Evolutionary conservation across 192 early-diverging fungal genomes (phyloP).

Genomic region (Dispira simplex): DNA sequence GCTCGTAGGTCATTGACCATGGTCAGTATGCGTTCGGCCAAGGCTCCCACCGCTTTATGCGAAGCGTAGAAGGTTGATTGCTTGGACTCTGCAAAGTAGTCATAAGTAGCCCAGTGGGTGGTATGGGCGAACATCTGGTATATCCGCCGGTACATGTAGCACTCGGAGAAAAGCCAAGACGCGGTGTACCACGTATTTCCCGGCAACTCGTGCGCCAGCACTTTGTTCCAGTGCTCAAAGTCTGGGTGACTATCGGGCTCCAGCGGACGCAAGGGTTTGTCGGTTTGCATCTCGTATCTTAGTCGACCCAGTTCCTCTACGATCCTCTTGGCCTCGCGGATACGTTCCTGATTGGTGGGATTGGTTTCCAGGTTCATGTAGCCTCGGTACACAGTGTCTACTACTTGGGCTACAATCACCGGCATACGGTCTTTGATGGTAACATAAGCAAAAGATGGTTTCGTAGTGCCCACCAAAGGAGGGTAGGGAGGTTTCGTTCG

Average conservation of each 20-base stretch:
- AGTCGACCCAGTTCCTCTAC: constrained; percentile 45
- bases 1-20: constrained; percentile 12
- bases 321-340: constrained; percentile 47
- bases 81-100: constrained; percentile 61
- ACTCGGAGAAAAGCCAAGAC: constrained; percentile 73
- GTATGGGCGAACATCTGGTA: constrained; percentile 38
- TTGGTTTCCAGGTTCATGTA: constrained; percentile 19
- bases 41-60: constrained; percentile 38
- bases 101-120: constrained; percentile 44
- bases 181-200: constrained; percentile 51
- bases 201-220: constrained; percentile 33
- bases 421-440: constrained; percentile 66
- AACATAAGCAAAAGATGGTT: constrained; percentile 57
- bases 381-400: constrained; percentile 53
- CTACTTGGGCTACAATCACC: constrained; percentile 63
- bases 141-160: constrained; percentile 67
- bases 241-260: constrained; percentile 37
- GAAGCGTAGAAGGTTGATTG: constrained; percentile 49
- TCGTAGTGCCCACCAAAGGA: constrained; percentile 41
- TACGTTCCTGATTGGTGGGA: constrained; percentile 16
- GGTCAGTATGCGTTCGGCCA: constrained; percentile 38
- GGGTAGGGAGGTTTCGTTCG: constrained; percentile 33
- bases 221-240: constrained; percentile 44
- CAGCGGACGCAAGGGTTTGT: constrained; percentile 29
- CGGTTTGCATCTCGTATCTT: constrained; percentile 56